These are phyloP conservation scores for Leccinum subtestaceum DNA, from an alignment of 768 basidiomycete species.

Conservation along the genomic window DNA sequence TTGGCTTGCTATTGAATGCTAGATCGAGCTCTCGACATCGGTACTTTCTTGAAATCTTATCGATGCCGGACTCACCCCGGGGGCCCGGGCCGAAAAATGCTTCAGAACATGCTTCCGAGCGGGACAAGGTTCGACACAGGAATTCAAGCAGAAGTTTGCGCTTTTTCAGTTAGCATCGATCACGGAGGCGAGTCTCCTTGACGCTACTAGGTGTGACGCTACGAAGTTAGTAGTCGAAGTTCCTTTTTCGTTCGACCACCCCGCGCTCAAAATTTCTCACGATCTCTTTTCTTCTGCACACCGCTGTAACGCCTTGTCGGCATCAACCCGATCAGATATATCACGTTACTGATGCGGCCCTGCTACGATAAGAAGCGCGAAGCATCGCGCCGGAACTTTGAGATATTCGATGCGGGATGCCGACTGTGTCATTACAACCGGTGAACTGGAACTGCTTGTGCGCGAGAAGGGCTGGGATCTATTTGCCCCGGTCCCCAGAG, in stretches of 20 bases:
- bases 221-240: no score
- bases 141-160: no score
- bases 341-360: constrained; percentile 82
- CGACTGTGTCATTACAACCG: constrained; percentile 96
- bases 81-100: not conserved
- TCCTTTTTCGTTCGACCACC: no score
- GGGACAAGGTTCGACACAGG: not conserved
- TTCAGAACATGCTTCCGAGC: not conserved
- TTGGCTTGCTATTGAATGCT: not conserved
- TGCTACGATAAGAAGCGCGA: constrained; percentile 99
- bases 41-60: not conserved
- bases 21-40: not conserved
- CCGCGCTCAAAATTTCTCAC: no score
- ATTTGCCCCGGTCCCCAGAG: constrained; percentile 34
- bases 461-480: constrained; percentile 52
- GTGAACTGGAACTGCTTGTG: constrained; percentile 86
- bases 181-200: not conserved
- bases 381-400: constrained; percentile 90
- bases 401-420: constrained; percentile 82
- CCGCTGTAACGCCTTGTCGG: no score
- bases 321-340: constrained; percentile 67
- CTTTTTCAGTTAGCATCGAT: no score
- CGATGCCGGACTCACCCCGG: not conserved
- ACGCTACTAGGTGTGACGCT: no score
- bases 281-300: no score